Conservation (phyloP, 805 yeast species). For the Lipomyces spencermartinsiae region DNA sequence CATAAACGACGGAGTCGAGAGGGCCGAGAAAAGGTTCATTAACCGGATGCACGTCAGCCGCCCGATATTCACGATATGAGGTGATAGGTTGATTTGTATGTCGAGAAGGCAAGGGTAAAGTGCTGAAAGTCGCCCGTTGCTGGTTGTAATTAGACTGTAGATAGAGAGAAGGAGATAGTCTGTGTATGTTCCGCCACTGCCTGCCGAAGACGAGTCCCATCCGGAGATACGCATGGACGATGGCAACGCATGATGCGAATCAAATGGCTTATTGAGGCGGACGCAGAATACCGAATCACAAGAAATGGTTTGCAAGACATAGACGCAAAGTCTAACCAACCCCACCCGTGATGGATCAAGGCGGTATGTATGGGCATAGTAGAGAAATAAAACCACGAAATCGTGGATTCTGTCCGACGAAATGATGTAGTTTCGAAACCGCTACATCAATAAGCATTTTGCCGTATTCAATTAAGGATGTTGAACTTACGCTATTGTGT, state of each 20-base stretch:
- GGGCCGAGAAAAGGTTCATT: slow-evolving; percentile 40
- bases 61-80: slow-evolving; percentile 42
- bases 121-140: slow-evolving; percentile 36
- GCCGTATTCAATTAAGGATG: neutral
- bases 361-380: slow-evolving; percentile 60
- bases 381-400: slow-evolving; percentile 60
- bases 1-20: slow-evolving; percentile 41
- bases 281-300: slow-evolving; percentile 41
- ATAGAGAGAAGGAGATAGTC: slow-evolving; percentile 43
- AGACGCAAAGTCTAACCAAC: slow-evolving; percentile 45
- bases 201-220: slow-evolving; percentile 23
- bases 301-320: slow-evolving; percentile 44
- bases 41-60: slow-evolving; percentile 42
- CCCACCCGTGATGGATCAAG: slow-evolving; percentile 42
- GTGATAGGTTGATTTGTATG: slow-evolving; percentile 44
- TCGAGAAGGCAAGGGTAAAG: slow-evolving; percentile 43
- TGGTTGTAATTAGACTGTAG: slow-evolving; percentile 28
- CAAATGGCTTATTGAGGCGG: slow-evolving; percentile 40
- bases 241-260: slow-evolving; percentile 43
- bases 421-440: slow-evolving; percentile 47
- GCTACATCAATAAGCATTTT: slow-evolving; percentile 33
- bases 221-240: slow-evolving; percentile 39
- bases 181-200: slow-evolving; percentile 42
- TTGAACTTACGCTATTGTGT: slow-evolving; percentile 57
- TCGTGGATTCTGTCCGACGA: slow-evolving; percentile 59